These are phyloP conservation scores for Dryadomyces quercus-mongolicae DNA, from an alignment of 2,329 filamentous ascomycete genomes.

Conservation along the genomic window DNA sequence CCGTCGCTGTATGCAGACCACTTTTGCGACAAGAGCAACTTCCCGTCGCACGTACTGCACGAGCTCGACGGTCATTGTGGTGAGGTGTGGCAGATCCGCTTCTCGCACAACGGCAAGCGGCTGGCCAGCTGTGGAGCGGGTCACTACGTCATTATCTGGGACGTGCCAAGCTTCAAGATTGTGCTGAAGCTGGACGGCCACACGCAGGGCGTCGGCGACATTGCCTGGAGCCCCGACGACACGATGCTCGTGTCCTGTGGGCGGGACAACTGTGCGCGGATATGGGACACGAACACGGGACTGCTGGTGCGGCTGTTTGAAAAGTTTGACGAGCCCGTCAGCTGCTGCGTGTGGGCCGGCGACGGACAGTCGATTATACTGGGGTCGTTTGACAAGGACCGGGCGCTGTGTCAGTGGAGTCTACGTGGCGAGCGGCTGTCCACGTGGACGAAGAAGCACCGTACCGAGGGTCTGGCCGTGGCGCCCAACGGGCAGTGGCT, in stretches of 20 bases:
- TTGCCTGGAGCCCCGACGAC: conserved; percentile 90
- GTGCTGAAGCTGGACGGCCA: conserved; percentile 54
- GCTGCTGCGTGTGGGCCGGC: conserved; percentile 77
- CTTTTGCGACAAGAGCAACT: conserved; percentile 64
- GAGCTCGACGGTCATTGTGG: conserved; percentile 63
- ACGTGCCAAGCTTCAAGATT: conserved; percentile 57
- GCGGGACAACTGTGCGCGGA: conserved; percentile 56
- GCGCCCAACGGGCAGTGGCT: conserved; percentile 70
- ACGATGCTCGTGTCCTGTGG: conserved; percentile 75
- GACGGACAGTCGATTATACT: conserved; percentile 70
- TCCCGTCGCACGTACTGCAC: conserved; percentile 59
- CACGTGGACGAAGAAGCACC: conserved; percentile 57
- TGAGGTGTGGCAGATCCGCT: conserved; percentile 86
- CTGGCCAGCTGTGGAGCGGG: conserved; percentile 75
- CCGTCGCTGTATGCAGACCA: conserved; percentile 89
- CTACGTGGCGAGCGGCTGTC: conserved; percentile 48
- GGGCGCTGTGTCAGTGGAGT: conserved; percentile 60
- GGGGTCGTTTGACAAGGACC: conserved; percentile 57
- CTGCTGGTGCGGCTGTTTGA: conserved; percentile 49
- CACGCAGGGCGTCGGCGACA: conserved; percentile 58
- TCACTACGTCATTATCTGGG: conserved; percentile 68
- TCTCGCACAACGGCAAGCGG: conserved; percentile 75
- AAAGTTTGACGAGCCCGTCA: conserved; percentile 73
- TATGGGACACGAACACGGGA: conserved; percentile 67
- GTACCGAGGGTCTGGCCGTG: conserved; percentile 76